Conservation (phyloP, 2,329 filamentous ascomycete genomes). For the Bipolaris zeicola region DNA sequence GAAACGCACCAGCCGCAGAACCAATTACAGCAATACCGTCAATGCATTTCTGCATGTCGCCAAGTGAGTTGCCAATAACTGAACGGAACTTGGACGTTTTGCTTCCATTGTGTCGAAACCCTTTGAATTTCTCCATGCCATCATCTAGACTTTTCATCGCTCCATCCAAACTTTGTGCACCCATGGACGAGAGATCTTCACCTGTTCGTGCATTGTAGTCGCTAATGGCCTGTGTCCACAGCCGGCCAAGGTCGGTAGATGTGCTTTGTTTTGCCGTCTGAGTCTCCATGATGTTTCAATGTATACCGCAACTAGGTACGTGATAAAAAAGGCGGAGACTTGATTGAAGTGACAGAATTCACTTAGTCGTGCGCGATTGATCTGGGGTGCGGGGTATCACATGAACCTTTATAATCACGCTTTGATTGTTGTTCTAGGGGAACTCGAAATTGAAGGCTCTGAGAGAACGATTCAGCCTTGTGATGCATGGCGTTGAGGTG, state of each 20-base stretch:
- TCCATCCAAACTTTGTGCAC: constrained; percentile 9
- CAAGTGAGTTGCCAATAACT: constrained; percentile 15
- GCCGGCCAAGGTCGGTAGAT: constrained; percentile 16
- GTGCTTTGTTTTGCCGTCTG: background rate
- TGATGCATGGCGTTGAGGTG: no score
- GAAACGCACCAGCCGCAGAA: constrained; percentile 24
- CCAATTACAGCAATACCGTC: constrained; percentile 18
- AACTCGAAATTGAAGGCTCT: background rate
- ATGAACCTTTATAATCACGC: background rate
- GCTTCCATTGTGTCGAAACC: background rate
- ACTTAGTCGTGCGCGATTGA: background rate
- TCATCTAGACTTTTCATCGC: background rate
- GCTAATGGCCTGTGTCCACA: constrained; percentile 20
- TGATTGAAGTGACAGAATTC: background rate
- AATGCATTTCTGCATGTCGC: constrained; percentile 21
- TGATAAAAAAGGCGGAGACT: background rate
- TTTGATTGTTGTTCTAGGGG: background rate
- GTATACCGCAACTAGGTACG: no score
- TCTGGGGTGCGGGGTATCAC: background rate
- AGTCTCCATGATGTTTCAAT: background rate
- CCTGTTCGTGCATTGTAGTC: constrained; percentile 21
- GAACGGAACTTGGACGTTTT: background rate
- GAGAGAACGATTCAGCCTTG: background rate
- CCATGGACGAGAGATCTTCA: constrained; percentile 13
- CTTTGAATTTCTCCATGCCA: background rate